Base-by-base conservation (phyloP, 208 protist genomes). In the Leishmania lainsoni region DNA sequence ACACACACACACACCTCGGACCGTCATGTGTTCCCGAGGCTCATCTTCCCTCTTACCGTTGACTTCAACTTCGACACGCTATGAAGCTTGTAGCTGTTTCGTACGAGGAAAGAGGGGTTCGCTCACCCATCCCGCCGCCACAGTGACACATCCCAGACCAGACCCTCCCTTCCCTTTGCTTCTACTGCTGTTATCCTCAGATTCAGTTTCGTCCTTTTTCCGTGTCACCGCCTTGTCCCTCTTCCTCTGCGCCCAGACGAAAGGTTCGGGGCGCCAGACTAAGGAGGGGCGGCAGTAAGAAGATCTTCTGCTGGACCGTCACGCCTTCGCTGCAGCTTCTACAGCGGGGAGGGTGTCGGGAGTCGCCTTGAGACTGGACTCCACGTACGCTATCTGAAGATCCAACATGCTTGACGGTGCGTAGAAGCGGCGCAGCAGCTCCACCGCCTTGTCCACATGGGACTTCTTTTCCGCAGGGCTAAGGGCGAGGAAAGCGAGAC, bases 381-480 rank as follows among this genome's bases (percentile, higher is more conserved):
- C 70, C 42, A 94, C 49, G 75, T 91, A 88, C 48, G 82, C 81
- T 32, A 92, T 86, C 78, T 94, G 87, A 39, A 89, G 59, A 17
- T 89, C 63, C 35, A 96, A 78, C 75, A 90, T 79, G 5, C 59
- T 86, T 29, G 92, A 97, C 63, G 88, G 89, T 12, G 90, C 83
- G 81, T 96, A 97, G 77, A 95, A 97, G 54, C 86, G 84, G 12
- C 75, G 63, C 51, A 97, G 78, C 73, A 95, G 86, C 54, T 86
- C 87, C 72, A 94, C 85, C 9, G 92, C 91, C 78, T 91, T 90
- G 49, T 86, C 80, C 58, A 85, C 87, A 81, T 89, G 91, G 39
- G 58, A 75, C 76, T 87, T 86, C 48, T 87, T 76, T 17, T 97
- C 88, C n/a, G 73, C 84, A 39, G 32, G 9, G 16, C 87, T 63